Evolutionary conservation across 2,329 filamentous ascomycete genomes (phyloP), one percentile per base, ranked within the genome.

Genomic region (Zymoseptoria ardabiliae): DNA sequence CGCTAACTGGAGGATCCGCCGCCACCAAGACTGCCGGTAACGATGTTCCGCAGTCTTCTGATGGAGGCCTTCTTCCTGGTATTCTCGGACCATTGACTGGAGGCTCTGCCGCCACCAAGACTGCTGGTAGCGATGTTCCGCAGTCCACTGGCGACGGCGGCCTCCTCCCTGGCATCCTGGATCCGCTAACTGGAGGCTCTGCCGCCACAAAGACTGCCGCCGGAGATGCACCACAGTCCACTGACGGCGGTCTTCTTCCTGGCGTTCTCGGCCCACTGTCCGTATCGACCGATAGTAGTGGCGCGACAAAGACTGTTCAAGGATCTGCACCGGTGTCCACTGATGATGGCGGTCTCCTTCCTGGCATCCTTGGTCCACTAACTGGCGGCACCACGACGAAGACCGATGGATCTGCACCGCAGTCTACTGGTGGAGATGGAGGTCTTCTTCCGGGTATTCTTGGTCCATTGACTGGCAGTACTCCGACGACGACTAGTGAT

Each of bases 241-340:
- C 58, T 51, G 58, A 54, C 35, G 54, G 57, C 17, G 62, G 59
- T 20, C 41, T 57, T 8, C 58, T 59, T 11, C 45, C 53, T 20
- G 50, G 48, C 20, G 25, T 54, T 20, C 57, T 58, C 25, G 51
- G 58, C 3, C 56, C 61, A 5, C 54, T 61, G 9, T 30, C 54
- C 1, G 50, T 41, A 41, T 25, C 48, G 10, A 59, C 45, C 35
- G 13, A 10, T 10, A 13, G 10, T 13, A 35, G 10, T 10, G 13
- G 30, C 13, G 30, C 30, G 30, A 13, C 8, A 9, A 9, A 13
- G 8, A 13, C 28, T 35, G 28, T 13, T 9, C 8, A 35, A 9
- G 28, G 30, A 13, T 13, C 30, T 11, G 9, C 30, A 13, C 30
- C 30, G 9, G 8, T 13, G 7, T 13, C 8, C 30, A 13, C 30